Evolutionary conservation across 2,329 filamentous ascomycete species (phyloP), one percentile per base, ranked within the genome.

Genomic region (Proliferodiscus dingleyae): DNA sequence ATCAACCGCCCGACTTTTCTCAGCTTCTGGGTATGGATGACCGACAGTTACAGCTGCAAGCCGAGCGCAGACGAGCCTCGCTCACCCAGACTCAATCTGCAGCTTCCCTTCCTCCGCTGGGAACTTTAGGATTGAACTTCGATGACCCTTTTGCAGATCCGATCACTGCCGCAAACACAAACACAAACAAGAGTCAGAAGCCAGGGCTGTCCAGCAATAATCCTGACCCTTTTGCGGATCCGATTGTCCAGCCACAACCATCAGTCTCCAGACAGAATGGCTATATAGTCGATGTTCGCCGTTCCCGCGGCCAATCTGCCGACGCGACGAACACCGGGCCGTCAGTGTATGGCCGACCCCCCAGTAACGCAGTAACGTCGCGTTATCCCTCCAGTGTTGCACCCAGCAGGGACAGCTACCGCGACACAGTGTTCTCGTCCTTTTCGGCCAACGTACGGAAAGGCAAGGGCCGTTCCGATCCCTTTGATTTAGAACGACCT

Each of bases 401-500:
- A 51, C 42, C 60, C 47, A 45, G 56, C 60, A 37, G 60, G 42
- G 61, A 63, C 46, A 61, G 52, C 51, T 65, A 62, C 51, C 56
- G 58, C 53, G 66, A 65, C 40, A 69, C 70, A 13, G 50, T 69
- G 42, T 71, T 72, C 54, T 68, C 68, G 1, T 53, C 57, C 28
- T 54, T 56, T 41, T 59, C 58, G 1, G 68, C 72, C 36, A 69
- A 68, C 36, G 70, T 66, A 5, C 64, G 68, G 13, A 71, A 74
- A 45, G 74, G 74, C 56, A 79, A 78, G 57, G 78, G 80, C 60
- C 75, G 78, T 36, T 81, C 78, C 2, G 79, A 83, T 52, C 80
- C 78, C 2, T 83, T 83, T 56, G 80, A 84, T 53, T 68, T 83
- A n/a, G 80, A 83, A 58, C 63, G 69, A 34, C 69, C 75, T 26